phyloP scores from a whole-genome alignment of 495 filamentous ascomycete species.

The Talaromyces ruber region DNA sequence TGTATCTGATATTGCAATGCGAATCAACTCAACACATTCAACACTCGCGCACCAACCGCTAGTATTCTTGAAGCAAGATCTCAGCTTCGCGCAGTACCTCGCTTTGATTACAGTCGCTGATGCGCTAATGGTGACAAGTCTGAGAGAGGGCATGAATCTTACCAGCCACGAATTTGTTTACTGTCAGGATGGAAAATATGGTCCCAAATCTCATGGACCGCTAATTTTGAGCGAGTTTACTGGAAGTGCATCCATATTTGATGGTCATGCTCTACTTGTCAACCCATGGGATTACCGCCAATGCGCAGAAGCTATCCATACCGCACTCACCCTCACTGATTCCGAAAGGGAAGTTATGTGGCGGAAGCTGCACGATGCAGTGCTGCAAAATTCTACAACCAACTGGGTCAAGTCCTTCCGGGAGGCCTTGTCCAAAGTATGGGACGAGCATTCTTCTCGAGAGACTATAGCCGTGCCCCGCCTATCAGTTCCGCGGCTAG shows the following conservation, averaged over 20 bases:
- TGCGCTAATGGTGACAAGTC: conserved; percentile 82
- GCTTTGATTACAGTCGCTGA: conserved; percentile 83
- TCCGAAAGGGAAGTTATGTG: conserved; percentile 68
- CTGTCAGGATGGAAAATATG: conserved; percentile 78
- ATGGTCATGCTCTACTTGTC: conserved; percentile 57
- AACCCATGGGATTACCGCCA: conserved; percentile 88
- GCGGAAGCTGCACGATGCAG: conserved; percentile 60
- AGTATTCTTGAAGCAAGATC: conserved; percentile 92
- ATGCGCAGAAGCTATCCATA: conserved; percentile 74
- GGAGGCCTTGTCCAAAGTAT: conserved; percentile 57
- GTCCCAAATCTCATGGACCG: conserved; percentile 70
- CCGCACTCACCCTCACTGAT: conserved; percentile 65
- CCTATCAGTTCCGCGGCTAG: conserved; percentile 55
- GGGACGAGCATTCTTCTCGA: conserved; percentile 72
- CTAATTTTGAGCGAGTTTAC: conserved; percentile 92
- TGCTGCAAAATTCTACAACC: conserved; percentile 70
- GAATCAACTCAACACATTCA: conserved; percentile 81
- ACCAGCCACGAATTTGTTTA: conserved; percentile 88
- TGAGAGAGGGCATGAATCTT: conserved; percentile 93
- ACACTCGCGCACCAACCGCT: conserved; percentile 83
- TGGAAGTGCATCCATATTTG: conserved; percentile 77
- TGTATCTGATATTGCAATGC: conserved; percentile 83
- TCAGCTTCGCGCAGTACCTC: conserved; percentile 82
- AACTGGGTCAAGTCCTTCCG: conserved; percentile 74
- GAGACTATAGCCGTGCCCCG: conserved; percentile 80